Conservation (phyloP, 2,329 filamentous ascomycete species). For the Cadophora sp. region DNA sequence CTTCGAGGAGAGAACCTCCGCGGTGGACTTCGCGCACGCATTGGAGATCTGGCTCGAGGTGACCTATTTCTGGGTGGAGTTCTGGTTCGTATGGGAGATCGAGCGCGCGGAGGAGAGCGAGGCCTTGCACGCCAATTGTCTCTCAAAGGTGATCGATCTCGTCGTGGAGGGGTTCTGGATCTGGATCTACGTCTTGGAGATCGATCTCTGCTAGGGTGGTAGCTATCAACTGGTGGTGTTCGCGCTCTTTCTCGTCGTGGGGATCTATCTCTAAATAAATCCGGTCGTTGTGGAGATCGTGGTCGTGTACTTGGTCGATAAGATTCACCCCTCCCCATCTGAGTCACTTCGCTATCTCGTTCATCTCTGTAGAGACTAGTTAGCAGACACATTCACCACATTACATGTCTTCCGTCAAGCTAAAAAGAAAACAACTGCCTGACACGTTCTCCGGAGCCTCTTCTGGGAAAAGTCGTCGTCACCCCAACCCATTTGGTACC, state of each 20-base stretch:
- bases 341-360: constrained; percentile 44
- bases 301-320: constrained; percentile 42
- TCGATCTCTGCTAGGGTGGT: constrained; percentile 40
- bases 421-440: constrained; percentile 1
- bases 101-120: constrained; percentile 38
- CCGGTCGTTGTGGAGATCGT: constrained; percentile 39
- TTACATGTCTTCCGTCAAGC: neutral
- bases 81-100: constrained; percentile 39
- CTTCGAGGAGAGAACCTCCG: constrained; percentile 45
- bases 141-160: constrained; percentile 42
- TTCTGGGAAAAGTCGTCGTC: neutral
- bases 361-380: constrained; percentile 29
- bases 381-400: neutral
- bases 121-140: constrained; percentile 40
- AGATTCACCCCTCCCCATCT: constrained; percentile 44
- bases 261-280: constrained; percentile 33
- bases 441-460: neutral
- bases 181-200: constrained; percentile 43
- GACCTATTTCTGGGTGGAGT: constrained; percentile 38
- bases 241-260: constrained; percentile 37
- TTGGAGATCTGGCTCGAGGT: constrained; percentile 45
- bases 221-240: constrained; percentile 40
- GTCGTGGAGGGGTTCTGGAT: constrained; percentile 37
- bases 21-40: constrained; percentile 41
- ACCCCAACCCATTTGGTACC: neutral